phyloP scores from a whole-genome alignment of 805 yeast genomes.

The Teunomyces kruisii region DNA sequence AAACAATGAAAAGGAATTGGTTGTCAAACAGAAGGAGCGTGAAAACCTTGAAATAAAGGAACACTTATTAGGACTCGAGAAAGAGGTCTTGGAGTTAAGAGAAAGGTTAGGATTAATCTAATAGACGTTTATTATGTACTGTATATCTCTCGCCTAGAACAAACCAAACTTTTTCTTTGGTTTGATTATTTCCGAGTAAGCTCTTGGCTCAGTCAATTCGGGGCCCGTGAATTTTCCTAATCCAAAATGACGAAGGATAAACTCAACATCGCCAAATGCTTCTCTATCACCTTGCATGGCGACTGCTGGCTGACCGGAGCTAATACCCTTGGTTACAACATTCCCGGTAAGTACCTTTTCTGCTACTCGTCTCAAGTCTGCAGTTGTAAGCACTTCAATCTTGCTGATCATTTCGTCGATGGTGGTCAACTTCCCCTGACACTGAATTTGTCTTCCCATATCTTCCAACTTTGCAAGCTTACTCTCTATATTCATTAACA shows the following conservation, averaged over 20 bases:
- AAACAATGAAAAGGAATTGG: constrained; percentile 41
- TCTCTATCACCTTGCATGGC: constrained; percentile 89
- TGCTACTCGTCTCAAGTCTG: constrained; percentile 74
- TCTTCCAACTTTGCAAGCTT: constrained; percentile 94
- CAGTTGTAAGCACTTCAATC: constrained; percentile 65
- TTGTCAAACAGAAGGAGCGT: constrained; percentile 50
- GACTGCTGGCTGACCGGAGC: constrained; percentile 70
- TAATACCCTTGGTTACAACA: constrained; percentile 45
- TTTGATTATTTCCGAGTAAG: constrained; percentile 10
- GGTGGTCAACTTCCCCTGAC: constrained; percentile 72
- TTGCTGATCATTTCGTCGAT: constrained; percentile 78
- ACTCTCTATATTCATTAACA: constrained; percentile 90
- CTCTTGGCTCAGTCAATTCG: constrained; percentile 14
- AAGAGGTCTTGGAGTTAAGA: constrained; percentile 59
- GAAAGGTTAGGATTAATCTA: constrained; percentile 26
- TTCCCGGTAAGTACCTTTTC: constrained; percentile 70
- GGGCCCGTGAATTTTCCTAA: constrained; percentile 49
- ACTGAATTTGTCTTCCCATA: constrained; percentile 90
- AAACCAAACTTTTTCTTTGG: constrained; percentile 16
- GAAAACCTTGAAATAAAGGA: constrained; percentile 58
- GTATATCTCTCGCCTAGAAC: constrained; percentile 14
- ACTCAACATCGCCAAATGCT: constrained; percentile 79
- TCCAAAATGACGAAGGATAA: constrained; percentile 66
- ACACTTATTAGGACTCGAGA: constrained; percentile 50
- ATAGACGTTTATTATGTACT: constrained; percentile 2